Conservation (phyloP, 192 early-diverging fungal species). For the Rhizophagus clarus region DNA sequence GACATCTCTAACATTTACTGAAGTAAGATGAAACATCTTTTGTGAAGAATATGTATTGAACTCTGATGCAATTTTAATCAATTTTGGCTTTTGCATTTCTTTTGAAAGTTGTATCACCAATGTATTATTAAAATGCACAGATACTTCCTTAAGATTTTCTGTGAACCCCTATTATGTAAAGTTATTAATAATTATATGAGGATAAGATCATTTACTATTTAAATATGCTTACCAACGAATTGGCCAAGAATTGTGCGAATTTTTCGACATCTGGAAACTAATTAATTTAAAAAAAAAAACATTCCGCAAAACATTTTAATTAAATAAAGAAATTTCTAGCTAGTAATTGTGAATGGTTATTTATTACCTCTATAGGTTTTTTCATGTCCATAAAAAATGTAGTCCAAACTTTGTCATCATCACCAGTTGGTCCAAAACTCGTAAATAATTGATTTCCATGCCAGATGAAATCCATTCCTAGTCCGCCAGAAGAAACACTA, state of each 20-base stretch:
- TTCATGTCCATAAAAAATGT: slow-evolving; percentile 62
- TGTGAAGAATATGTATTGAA: slow-evolving; percentile 63
- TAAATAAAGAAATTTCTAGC: too few species aligned
- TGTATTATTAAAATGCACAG: slow-evolving; percentile 65
- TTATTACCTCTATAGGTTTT: slow-evolving; percentile 67
- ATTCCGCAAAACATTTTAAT: too few species aligned
- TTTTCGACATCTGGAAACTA: too few species aligned
- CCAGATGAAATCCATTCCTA: too few species aligned
- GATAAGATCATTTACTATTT: too few species aligned
- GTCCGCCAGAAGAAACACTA: too few species aligned
- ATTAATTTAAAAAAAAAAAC: too few species aligned
- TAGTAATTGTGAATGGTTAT: too few species aligned
- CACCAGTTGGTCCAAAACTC: slow-evolving; percentile 59
- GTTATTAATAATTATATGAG: too few species aligned
- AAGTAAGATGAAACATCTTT: slow-evolving; percentile 67
- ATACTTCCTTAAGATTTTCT: slow-evolving; percentile 62
- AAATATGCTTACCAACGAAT: too few species aligned
- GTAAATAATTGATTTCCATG: slow-evolving; percentile 83
- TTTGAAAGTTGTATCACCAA: slow-evolving; percentile 66
- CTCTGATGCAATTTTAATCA: slow-evolving; percentile 56
- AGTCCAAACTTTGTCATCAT: slow-evolving; percentile 47
- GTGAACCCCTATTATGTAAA: too few species aligned
- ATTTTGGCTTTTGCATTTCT: slow-evolving; percentile 59
- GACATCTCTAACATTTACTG: slow-evolving; percentile 61
- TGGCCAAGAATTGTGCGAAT: too few species aligned